phyloP scores from a whole-genome alignment of 805 yeast species.

The Starmerella vaccinii region DNA sequence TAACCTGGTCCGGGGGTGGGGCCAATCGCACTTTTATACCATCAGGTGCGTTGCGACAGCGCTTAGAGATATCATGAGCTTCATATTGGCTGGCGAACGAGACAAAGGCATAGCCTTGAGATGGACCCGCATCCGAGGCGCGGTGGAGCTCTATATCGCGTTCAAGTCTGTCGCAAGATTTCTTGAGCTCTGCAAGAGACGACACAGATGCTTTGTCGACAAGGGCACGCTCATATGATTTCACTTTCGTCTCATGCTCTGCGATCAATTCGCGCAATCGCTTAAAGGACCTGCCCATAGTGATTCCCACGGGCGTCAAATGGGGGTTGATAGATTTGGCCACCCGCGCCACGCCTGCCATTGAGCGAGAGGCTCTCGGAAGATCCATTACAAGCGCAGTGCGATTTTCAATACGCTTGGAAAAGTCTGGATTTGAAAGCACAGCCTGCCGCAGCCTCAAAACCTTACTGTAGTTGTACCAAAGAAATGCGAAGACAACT shows the following conservation, averaged over 20 bases:
- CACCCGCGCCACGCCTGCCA: slow-evolving; percentile 23
- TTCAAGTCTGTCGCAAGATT: slow-evolving; percentile 14
- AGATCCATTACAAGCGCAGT: slow-evolving; percentile 30
- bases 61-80: neutral
- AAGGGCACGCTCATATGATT: neutral
- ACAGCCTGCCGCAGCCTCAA: slow-evolving; percentile 24
- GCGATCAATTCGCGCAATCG: slow-evolving; percentile 24
- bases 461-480: slow-evolving; percentile 26
- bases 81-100: slow-evolving; percentile 21
- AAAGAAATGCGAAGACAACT: slow-evolving; percentile 27
- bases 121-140: neutral
- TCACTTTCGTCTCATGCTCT: slow-evolving; percentile 24
- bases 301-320: neutral
- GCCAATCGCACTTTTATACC: slow-evolving; percentile 23
- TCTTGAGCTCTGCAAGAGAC: neutral
- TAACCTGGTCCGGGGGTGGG: slow-evolving; percentile 31
- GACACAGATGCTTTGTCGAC: neutral
- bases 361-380: slow-evolving; percentile 24
- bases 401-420: slow-evolving; percentile 25
- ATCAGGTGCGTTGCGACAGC: slow-evolving; percentile 23
- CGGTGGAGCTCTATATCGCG: slow-evolving; percentile 18
- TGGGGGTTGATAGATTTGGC: slow-evolving; percentile 9
- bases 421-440: slow-evolving; percentile 24
- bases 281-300: neutral
- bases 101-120: slow-evolving; percentile 30